Evolutionary conservation across 1,139 yeast species (phyloP).

Genomic region (Eremothecium coryli): DNA sequence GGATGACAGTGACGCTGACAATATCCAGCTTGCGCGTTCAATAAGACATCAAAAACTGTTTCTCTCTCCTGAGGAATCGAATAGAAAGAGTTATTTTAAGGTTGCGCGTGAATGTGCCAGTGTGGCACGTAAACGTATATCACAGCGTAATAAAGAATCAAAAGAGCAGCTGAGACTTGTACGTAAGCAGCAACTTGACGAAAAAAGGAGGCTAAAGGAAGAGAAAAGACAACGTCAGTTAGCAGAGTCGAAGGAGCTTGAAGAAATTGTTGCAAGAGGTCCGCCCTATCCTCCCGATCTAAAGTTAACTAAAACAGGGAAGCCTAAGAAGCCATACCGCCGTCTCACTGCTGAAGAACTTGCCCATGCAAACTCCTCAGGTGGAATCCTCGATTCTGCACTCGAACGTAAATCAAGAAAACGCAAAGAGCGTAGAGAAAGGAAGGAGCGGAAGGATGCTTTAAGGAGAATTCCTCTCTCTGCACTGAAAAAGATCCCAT

Average conservation of each 20-base stretch:
- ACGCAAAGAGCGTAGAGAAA: slow-evolving; percentile 13
- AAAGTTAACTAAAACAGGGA: slow-evolving; percentile 29
- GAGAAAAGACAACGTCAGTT: slow-evolving; percentile 17
- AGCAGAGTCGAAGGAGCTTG: slow-evolving; percentile 23
- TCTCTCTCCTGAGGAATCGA: slow-evolving; percentile 14
- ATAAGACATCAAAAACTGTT: background rate
- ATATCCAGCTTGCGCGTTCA: background rate
- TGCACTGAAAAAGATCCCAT: slow-evolving; percentile 21
- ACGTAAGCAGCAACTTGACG: slow-evolving; percentile 15
- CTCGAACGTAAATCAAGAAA: slow-evolving; percentile 1
- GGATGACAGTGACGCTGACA: background rate
- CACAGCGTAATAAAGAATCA: slow-evolving; percentile 16
- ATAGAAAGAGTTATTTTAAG: slow-evolving; percentile 17
- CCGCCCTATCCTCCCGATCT: slow-evolving; percentile 31
- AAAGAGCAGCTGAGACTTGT: slow-evolving; percentile 15
- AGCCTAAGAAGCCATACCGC: slow-evolving; percentile 30
- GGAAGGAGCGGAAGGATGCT: slow-evolving; percentile 18
- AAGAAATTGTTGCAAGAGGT: slow-evolving; percentile 28
- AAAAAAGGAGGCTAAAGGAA: slow-evolving; percentile 18
- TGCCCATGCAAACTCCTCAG: slow-evolving; percentile 5
- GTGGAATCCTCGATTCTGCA: slow-evolving; percentile 12
- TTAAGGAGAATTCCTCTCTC: slow-evolving; percentile 20
- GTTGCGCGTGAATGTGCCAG: slow-evolving; percentile 25
- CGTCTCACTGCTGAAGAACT: slow-evolving; percentile 29
- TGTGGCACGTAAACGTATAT: slow-evolving; percentile 20